phyloP scores from a whole-genome alignment of 2,329 filamentous ascomycete species.

The Mariannaea elegans region DNA sequence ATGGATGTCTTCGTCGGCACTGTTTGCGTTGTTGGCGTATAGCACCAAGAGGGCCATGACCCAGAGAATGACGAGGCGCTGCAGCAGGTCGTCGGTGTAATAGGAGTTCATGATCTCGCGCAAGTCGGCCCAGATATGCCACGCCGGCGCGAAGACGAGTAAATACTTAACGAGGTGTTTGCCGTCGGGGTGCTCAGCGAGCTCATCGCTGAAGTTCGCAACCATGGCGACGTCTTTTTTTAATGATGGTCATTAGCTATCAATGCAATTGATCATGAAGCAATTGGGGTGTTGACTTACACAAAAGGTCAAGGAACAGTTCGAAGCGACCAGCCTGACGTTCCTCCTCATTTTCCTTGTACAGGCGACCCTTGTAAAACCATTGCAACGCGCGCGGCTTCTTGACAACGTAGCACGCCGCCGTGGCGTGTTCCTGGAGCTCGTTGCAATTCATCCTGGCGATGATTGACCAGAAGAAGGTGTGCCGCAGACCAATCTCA shows the following conservation, averaged over 20 bases:
- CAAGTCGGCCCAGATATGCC: conserved; percentile 60
- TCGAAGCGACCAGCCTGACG: conserved; percentile 57
- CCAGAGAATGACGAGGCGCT: conserved; percentile 59
- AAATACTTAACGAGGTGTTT: conserved; percentile 57
- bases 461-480: background rate
- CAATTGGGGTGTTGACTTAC: conserved; percentile 36
- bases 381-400: conserved; percentile 53
- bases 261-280: background rate
- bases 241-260: background rate
- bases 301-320: conserved; percentile 59
- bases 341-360: conserved; percentile 54
- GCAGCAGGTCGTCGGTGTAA: conserved; percentile 59
- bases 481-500: background rate
- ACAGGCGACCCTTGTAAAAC: conserved; percentile 53
- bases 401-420: conserved; percentile 48
- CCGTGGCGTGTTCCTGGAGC: conserved; percentile 43
- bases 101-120: conserved; percentile 62
- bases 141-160: conserved; percentile 57
- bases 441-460: conserved; percentile 49
- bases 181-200: conserved; percentile 56
- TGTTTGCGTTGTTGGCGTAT: conserved; percentile 57
- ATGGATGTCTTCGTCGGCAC: conserved; percentile 52
- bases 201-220: conserved; percentile 59
- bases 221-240: conserved; percentile 55
- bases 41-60: conserved; percentile 59